Conservation (phyloP, 2,329 filamentous ascomycete genomes). For the Aureobasidium musti region DNA sequence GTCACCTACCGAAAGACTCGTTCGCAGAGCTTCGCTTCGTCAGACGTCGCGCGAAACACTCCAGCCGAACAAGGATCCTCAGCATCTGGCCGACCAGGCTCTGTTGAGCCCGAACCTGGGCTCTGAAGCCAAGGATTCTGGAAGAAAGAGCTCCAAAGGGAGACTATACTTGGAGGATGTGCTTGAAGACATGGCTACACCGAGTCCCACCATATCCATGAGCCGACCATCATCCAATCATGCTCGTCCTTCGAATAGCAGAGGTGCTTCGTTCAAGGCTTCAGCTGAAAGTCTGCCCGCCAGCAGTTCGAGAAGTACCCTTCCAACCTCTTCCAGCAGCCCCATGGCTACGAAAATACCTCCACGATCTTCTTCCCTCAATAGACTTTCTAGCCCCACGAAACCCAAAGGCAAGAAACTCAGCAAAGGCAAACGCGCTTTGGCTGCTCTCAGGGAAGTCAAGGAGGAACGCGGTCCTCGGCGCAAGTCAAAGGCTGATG, state of each 20-base stretch:
- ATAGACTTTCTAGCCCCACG: constrained; percentile 16
- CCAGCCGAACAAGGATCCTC: background rate
- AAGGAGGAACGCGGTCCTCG: constrained; percentile 27
- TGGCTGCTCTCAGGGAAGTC: constrained; percentile 34
- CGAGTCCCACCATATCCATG: background rate
- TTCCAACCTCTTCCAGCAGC: background rate
- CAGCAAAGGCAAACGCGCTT: constrained; percentile 30
- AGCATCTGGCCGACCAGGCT: constrained; percentile 20
- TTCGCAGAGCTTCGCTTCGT: background rate
- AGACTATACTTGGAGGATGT: constrained; percentile 37
- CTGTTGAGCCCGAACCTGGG: constrained; percentile 1
- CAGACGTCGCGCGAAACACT: constrained; percentile 1
- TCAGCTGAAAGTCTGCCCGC: background rate
- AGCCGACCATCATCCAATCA: background rate
- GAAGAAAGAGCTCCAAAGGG: constrained; percentile 40
- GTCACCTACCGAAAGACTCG: background rate
- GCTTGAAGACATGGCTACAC: constrained; percentile 31
- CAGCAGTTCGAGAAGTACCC: background rate
- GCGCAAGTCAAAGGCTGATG: constrained; percentile 37
- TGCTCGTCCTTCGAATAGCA: constrained; percentile 6
- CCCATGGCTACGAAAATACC: background rate
- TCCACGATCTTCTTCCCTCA: constrained; percentile 16
- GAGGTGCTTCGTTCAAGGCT: background rate
- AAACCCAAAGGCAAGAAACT: constrained; percentile 18
- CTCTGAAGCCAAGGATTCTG: background rate